phyloP scores from a whole-genome alignment of 1,284 basidiomycete species.

The Ceratobasidium sp. region DNA sequence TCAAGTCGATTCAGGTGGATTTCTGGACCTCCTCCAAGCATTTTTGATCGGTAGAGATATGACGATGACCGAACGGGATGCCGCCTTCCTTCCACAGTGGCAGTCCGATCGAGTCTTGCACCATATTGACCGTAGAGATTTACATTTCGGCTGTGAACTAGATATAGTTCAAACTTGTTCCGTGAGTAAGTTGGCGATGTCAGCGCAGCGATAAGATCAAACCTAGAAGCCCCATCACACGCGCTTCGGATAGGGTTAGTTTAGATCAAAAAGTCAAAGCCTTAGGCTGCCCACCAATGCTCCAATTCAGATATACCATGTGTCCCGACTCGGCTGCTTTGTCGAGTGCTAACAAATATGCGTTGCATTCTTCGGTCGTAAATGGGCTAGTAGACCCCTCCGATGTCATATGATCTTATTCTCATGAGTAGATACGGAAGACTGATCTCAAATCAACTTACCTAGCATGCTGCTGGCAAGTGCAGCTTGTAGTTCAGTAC shows the following conservation, averaged over 20 bases:
- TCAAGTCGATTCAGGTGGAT: slow-evolving; percentile 42
- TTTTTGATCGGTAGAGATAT: slow-evolving; percentile 10
- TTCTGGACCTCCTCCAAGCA: slow-evolving; percentile 41
- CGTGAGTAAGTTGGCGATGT: background rate
- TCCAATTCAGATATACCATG: slow-evolving; percentile 36
- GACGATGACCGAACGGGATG: slow-evolving; percentile 7
- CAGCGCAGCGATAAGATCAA: background rate
- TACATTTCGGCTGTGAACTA: slow-evolving; percentile 48
- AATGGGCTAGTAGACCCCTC: slow-evolving; percentile 48
- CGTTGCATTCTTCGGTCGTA: slow-evolving; percentile 35
- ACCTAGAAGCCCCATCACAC: slow-evolving; percentile 42
- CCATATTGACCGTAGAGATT: slow-evolving; percentile 46
- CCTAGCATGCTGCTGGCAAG: slow-evolving; percentile 44
- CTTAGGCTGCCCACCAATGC: slow-evolving; percentile 14
- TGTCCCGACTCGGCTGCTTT: slow-evolving; percentile 42
- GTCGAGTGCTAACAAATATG: slow-evolving; percentile 39
- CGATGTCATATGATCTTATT: slow-evolving; percentile 47
- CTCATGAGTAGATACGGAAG: too few species aligned
- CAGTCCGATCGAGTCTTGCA: slow-evolving; percentile 45
- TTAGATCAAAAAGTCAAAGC: background rate
- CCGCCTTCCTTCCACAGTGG: slow-evolving; percentile 41
- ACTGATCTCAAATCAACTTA: too few species aligned
- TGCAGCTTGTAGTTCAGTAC: slow-evolving; percentile 41
- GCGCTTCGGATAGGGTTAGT: slow-evolving; percentile 11
- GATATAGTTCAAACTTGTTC: too few species aligned